Base-by-base conservation (phyloP, 805 yeast species). In the Saccharomycopsis oosterbeekiorum region DNA sequence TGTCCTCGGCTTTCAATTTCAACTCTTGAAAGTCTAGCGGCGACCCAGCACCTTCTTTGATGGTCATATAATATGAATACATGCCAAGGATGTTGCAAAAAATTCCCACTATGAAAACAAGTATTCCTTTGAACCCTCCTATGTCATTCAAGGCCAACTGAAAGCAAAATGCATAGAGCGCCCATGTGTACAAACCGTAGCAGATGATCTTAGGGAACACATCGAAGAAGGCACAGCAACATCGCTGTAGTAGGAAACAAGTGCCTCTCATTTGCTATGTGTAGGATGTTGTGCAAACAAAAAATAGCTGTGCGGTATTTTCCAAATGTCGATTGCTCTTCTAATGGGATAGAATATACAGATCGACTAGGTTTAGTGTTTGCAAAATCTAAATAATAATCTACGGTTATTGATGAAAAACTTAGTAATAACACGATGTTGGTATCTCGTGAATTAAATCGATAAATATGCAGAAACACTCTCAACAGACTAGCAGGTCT, bases 41-140 rank as follows among this genome's bases (percentile, higher is more conserved):
- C n/a, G 83, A 79, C 1, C 86, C 86, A 0, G 84, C 78, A 0
- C 85, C 85, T 4, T 71, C 70, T 3, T 57, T 29, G 2, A 81
- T 74, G n/a, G 80, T 77, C 65, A 71, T 68, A 67, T 71, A 78
- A 68, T 83, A 83, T 1, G 82, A 69, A 58, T 73, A 70, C n/a
- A 80, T 57, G 41, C 78, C 73, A 15, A 78, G 64, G 0, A 60
- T 47, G 42, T 73, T 74, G 12, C 79, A 66, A 6, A 66, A 36
- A 0, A 71, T 40, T 1, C 73, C 73, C 9, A 70, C 36, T 0
- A 71, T 55, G 15, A 68, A 67, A 1, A 73, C 42, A 1, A 65
- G 2, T 17, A 60, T 26, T 24, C 68, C 70, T 15, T 58, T 4
- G 5, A 60, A 15, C 36, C 63, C 59, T 14, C 59, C 60, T 60